phyloP scores from a whole-genome alignment of 75 land plant genomes.

The Cunninghamia lanceolata region DNA sequence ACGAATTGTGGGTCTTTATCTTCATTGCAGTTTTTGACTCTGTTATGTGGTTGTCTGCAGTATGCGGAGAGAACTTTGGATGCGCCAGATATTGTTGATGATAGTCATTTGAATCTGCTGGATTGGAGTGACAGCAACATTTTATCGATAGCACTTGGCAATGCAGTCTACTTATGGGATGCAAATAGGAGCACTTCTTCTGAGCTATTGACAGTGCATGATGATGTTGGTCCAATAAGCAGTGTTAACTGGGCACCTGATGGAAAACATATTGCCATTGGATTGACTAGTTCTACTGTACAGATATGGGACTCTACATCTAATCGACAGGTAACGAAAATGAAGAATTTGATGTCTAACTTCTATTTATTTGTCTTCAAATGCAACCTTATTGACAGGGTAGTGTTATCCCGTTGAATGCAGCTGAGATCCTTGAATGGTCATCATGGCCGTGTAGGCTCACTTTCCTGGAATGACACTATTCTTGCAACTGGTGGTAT shows the following conservation, averaged over 20 bases:
- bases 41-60: background rate
- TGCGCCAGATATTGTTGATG: slow-evolving; percentile 82
- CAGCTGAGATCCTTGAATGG: slow-evolving; percentile 58
- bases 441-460: slow-evolving; percentile 56
- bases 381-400: background rate
- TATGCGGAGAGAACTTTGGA: no score
- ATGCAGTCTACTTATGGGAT: slow-evolving; percentile 77
- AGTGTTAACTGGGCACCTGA: slow-evolving; percentile 87
- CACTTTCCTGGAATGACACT: slow-evolving; percentile 62
- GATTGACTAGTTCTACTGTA: slow-evolving; percentile 59
- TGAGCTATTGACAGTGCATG: slow-evolving; percentile 61
- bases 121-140: slow-evolving; percentile 84
- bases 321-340: slow-evolving; percentile 18
- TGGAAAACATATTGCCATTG: slow-evolving; percentile 67
- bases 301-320: slow-evolving; percentile 75
- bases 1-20: no score
- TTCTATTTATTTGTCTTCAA: background rate
- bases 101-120: slow-evolving; percentile 75
- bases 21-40: background rate
- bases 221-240: slow-evolving; percentile 70
- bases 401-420: background rate
- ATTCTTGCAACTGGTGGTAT: slow-evolving; percentile 62
- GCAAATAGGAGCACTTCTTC: slow-evolving; percentile 52
- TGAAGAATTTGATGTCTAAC: background rate
- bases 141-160: slow-evolving; percentile 59